Evolutionary conservation across 164 flowering plant genomes (phyloP).

Genomic region (Liquidambar formosana): DNA sequence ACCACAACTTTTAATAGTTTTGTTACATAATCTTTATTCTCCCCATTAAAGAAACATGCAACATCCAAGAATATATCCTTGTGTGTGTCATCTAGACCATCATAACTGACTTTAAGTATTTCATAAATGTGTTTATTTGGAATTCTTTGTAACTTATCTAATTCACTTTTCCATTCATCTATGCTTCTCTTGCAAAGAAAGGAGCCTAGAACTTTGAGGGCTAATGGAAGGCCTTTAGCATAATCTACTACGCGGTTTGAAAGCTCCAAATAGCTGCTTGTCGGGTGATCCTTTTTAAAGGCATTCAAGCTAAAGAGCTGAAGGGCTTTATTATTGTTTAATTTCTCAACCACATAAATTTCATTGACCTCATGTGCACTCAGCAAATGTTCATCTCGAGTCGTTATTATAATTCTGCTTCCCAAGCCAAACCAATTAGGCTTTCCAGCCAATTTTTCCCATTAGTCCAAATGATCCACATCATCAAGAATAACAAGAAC

Average conservation of each 20-base stretch:
- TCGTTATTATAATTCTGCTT: conserved; percentile 26
- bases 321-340: conserved; percentile 7
- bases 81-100: conserved; percentile 6
- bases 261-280: not conserved
- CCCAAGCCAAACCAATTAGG: conserved; percentile 30
- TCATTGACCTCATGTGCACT: not conserved
- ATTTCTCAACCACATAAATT: conserved; percentile 1
- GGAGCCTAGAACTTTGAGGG: conserved; percentile 22
- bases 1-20: conserved; percentile 10
- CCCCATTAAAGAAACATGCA: conserved; percentile 19
- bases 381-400: conserved; percentile 12
- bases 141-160: conserved; percentile 1
- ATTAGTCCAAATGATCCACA: too few species aligned
- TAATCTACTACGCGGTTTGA: not conserved
- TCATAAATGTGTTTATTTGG: conserved; percentile 8
- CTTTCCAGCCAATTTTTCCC: too few species aligned
- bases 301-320: conserved; percentile 16
- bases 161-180: conserved; percentile 10
- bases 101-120: conserved; percentile 14
- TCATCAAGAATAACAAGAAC: too few species aligned
- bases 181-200: too few species aligned
- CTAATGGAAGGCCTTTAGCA: too few species aligned
- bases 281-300: conserved; percentile 5
- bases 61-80: conserved; percentile 24
- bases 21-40: too few species aligned